phyloP scores from a whole-genome alignment of 1,139 yeast genomes.

The Geotrichum siamense region DNA sequence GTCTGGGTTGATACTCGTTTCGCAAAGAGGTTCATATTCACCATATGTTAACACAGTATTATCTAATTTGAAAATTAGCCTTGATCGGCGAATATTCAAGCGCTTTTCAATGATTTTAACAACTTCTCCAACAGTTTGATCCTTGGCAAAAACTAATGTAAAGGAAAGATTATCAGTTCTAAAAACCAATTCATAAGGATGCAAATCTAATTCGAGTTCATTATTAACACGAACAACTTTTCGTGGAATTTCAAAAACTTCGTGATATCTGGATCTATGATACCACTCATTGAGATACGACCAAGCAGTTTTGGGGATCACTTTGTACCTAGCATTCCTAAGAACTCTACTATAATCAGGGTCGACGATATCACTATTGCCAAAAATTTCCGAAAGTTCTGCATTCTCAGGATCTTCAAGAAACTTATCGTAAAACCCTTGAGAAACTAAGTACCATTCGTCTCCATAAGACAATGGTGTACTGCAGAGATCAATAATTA shows the following conservation, averaged over 20 bases:
- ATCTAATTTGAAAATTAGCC: not conserved
- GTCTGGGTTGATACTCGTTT: constrained; percentile 1
- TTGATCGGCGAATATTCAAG: not conserved
- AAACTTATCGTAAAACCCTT: constrained; percentile 4
- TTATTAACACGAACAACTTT: constrained; percentile 6
- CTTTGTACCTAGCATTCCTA: not conserved
- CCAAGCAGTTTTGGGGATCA: constrained; percentile 15
- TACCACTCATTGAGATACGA: constrained; percentile 13
- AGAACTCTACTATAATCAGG: not conserved
- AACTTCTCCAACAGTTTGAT: not conserved
- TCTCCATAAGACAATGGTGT: constrained; percentile 6
- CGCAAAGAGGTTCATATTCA: not conserved
- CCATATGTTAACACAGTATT: not conserved
- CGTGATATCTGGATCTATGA: not conserved
- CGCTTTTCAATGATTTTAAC: not conserved
- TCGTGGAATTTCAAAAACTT: constrained; percentile 11
- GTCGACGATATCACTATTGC: constrained; percentile 15
- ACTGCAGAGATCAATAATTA: not conserved
- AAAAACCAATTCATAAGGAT: constrained; percentile 9
- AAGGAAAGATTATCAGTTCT: constrained; percentile 3
- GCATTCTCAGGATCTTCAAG: not conserved
- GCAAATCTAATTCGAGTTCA: constrained; percentile 8
- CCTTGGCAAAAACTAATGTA: not conserved
- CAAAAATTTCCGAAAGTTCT: constrained; percentile 3
- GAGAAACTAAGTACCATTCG: constrained; percentile 11